phyloP scores from a whole-genome alignment of 2,329 filamentous ascomycete genomes.

The Fusarium sp. region DNA sequence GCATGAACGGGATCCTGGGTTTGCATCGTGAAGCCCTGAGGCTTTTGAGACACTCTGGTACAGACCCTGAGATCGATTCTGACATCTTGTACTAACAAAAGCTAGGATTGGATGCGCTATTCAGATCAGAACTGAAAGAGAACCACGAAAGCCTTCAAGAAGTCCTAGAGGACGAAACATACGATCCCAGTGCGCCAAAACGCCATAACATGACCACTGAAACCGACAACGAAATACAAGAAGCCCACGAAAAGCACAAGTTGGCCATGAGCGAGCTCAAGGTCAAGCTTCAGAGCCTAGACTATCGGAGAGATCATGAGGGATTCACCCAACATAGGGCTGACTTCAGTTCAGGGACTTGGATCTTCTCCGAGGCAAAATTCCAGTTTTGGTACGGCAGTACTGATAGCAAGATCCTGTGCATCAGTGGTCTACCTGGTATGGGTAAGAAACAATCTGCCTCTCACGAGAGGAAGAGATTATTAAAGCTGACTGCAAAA shows the following conservation, averaged over 20 bases:
- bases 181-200: background rate
- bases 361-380: slow-evolving; percentile 5
- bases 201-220: background rate
- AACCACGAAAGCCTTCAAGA: slow-evolving; percentile 1
- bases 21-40: slow-evolving; percentile 12
- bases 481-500: background rate
- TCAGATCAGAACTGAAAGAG: slow-evolving; percentile 7
- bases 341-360: slow-evolving; percentile 1
- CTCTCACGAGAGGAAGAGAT: background rate
- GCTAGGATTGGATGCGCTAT: slow-evolving; percentile 2
- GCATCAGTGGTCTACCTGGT: slow-evolving; percentile 14
- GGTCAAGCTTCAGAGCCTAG: slow-evolving; percentile 1
- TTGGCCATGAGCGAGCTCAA: background rate
- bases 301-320: slow-evolving; percentile 8
- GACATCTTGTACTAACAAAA: background rate
- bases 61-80: background rate
- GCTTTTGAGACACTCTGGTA: slow-evolving; percentile 8
- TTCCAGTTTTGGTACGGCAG: slow-evolving; percentile 10
- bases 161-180: slow-evolving; percentile 3
- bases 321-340: background rate
- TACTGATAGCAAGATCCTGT: background rate
- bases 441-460: slow-evolving; percentile 4
- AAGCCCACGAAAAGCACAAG: background rate
- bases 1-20: background rate
- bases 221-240: background rate